Percentiles rank a stretch among this genome's conserved stretches.
These are phyloP conservation scores for Puya raimondii DNA, from an alignment of 176 grass and related monocot species.

Conservation along the genomic window DNA sequence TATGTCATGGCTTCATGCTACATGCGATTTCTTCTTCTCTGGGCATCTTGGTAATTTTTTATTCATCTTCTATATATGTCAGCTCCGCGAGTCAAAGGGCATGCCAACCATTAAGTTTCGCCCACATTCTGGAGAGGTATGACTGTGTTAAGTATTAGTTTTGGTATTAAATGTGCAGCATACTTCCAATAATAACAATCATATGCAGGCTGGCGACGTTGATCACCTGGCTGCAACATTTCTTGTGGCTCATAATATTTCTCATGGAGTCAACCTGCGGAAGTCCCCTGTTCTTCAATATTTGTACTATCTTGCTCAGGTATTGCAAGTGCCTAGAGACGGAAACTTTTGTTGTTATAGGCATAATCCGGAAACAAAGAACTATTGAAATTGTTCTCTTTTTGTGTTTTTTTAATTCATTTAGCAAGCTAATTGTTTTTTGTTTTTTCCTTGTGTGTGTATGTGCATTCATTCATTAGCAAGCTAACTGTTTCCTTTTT, in stretches of 20 bases:
- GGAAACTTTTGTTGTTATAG: neutral
- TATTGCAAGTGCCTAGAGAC: constrained; percentile 18
- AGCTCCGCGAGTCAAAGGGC: constrained; percentile 87
- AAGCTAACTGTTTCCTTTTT: constrained; percentile 15
- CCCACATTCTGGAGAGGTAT: constrained; percentile 92
- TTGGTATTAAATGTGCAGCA: constrained; percentile 4
- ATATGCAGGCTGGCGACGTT: constrained; percentile 74
- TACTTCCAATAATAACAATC: constrained; percentile 16
- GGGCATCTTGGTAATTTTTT: constrained; percentile 15
- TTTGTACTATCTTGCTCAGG: constrained; percentile 92
- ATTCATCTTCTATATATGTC: constrained; percentile 11
- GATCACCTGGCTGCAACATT: constrained; percentile 91
- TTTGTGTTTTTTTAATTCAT: neutral
- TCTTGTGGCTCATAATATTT: constrained; percentile 73
- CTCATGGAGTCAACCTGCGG: constrained; percentile 83
- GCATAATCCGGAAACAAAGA: neutral
- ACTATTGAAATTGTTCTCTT: neutral
- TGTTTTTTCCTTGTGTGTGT: neutral
- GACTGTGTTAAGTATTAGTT: neutral
- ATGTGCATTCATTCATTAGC: neutral
- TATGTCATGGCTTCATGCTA: too few relatives aligned
- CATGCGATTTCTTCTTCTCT: neutral
- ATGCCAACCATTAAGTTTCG: constrained; percentile 94
- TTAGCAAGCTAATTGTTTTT: constrained; percentile 1
- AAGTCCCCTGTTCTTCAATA: constrained; percentile 94